phyloP scores from a whole-genome alignment of 1,284 basidiomycete genomes.

The Puccinia novopanici region DNA sequence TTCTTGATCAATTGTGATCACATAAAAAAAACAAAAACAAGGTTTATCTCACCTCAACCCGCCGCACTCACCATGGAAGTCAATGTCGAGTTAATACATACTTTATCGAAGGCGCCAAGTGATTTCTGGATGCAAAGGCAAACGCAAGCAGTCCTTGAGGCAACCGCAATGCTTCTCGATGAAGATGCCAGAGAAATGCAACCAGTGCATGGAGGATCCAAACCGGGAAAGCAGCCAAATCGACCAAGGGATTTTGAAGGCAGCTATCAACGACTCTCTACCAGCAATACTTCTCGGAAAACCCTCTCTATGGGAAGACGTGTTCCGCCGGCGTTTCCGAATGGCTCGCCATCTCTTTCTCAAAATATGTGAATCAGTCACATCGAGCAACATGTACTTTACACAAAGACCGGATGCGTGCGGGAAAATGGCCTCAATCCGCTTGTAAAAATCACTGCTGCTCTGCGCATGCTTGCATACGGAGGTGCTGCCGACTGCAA shows the following conservation, averaged over 20 bases:
- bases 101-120: too few species aligned
- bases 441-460: constrained; percentile 7
- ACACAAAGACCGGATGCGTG: too few species aligned
- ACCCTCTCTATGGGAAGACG: constrained; percentile 3
- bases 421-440: neutral
- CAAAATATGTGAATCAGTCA: too few species aligned
- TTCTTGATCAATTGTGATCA: too few species aligned
- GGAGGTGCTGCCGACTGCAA: neutral
- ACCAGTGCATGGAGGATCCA: neutral
- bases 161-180: neutral
- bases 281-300: neutral
- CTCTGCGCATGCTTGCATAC: constrained; percentile 1
- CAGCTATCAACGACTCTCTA: too few species aligned
- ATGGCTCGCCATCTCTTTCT: too few species aligned
- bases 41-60: too few species aligned
- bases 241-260: neutral
- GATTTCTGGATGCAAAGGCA: neutral
- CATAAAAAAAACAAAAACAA: too few species aligned
- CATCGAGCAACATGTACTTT: too few species aligned
- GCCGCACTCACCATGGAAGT: neutral
- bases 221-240: neutral
- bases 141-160: neutral
- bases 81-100: neutral
- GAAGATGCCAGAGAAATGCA: neutral
- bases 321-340: constrained; percentile 25